Evolutionary conservation across 1,139 yeast genomes (phyloP).

Genomic region (Casaregolazyma lundiana): DNA sequence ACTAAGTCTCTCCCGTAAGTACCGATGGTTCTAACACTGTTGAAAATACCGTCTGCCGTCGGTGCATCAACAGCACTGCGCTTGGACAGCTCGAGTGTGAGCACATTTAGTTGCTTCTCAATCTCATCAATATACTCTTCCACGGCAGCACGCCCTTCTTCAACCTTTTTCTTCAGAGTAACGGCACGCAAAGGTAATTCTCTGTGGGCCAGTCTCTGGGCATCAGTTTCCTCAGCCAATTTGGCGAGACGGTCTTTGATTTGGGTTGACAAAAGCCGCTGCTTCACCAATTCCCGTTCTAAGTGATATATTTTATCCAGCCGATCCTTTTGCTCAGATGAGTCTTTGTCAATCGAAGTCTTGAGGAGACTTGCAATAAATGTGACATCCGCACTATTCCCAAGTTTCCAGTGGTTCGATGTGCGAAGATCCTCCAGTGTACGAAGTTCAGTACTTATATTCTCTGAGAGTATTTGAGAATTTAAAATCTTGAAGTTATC

Average conservation of each 20-base stretch:
- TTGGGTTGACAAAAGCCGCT: background rate
- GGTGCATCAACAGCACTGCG: constrained; percentile 15
- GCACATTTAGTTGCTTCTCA: constrained; percentile 18
- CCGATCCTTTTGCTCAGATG: background rate
- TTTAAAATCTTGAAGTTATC: constrained; percentile 5
- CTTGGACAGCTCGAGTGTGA: constrained; percentile 20
- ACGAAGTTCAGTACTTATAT: background rate
- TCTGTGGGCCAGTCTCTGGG: constrained; percentile 20
- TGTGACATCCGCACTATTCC: constrained; percentile 1
- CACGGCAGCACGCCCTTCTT: background rate
- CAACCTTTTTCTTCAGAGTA: constrained; percentile 22
- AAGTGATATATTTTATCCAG: constrained; percentile 1
- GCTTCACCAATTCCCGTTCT: no score
- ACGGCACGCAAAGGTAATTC: constrained; percentile 26
- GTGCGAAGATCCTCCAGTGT: background rate
- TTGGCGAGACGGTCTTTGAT: constrained; percentile 20
- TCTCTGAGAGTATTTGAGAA: constrained; percentile 1
- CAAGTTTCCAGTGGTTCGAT: constrained; percentile 3
- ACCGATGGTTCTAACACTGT: constrained; percentile 7
- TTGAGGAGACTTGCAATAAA: background rate
- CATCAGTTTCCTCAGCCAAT: constrained; percentile 17
- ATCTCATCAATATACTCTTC: constrained; percentile 12
- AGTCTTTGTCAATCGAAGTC: background rate
- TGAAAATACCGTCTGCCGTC: constrained; percentile 15
- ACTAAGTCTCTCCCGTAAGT: constrained; percentile 8